These are phyloP conservation scores for Hepatocystis sp. DNA, from an alignment of 169 alveolate genomes.

Conservation along the genomic window DNA sequence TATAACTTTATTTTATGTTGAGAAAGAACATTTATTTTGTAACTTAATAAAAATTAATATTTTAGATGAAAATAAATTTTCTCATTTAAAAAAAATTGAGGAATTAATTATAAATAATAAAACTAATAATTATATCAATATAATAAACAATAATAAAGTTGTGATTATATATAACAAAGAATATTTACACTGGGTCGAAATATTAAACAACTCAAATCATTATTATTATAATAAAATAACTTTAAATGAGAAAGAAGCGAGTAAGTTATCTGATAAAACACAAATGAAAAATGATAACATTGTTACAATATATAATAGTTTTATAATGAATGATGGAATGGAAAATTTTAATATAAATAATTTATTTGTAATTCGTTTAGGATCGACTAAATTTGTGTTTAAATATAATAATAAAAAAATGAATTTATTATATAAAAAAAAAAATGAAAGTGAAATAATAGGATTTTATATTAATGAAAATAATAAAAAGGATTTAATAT, in stretches of 20 bases:
- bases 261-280: neutral
- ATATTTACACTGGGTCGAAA: conserved; percentile 38
- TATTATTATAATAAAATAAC: conserved; percentile 12
- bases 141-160: conserved; percentile 17
- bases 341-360: conserved; percentile 23
- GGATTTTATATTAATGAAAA: conserved; percentile 44
- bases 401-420: conserved; percentile 13
- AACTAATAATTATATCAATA: conserved; percentile 13
- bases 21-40: conserved; percentile 4
- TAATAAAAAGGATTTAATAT: conserved; percentile 28
- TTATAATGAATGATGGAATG: conserved; percentile 20
- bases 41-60: conserved; percentile 6
- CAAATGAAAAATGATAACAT: conserved; percentile 1
- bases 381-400: conserved; percentile 2
- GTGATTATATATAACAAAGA: conserved; percentile 43
- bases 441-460: conserved; percentile 11
- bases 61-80: conserved; percentile 3
- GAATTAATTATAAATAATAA: conserved; percentile 19
- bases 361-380: conserved; percentile 9
- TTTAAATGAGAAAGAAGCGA: conserved; percentile 2
- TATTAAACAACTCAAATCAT: conserved; percentile 9
- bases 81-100: conserved; percentile 14
- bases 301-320: neutral
- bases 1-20: conserved; percentile 35
- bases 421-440: conserved; percentile 5